Evolutionary conservation across 2,329 filamentous ascomycete genomes (phyloP), one percentile per base, ranked within the genome.

Genomic region (Trichoderma cornu-damae): DNA sequence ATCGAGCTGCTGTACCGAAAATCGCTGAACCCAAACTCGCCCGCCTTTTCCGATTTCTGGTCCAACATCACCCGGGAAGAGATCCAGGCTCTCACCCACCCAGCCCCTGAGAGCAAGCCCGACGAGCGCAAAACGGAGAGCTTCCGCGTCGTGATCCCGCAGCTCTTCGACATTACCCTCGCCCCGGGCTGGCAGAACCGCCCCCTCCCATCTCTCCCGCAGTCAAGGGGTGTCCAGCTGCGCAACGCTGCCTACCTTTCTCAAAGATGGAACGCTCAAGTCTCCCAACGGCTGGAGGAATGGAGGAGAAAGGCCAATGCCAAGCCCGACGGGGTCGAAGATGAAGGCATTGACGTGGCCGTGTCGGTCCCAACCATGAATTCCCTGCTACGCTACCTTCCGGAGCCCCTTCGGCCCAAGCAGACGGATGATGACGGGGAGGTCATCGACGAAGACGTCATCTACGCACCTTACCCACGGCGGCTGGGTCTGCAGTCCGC

Each of bases 191-290:
- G 81, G 77, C 66, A 72, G 6, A 69, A 69, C 8, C 74, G 81
- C 2, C 73, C 74, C 0, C 53, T 64, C 2, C 74, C 79, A 1
- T 72, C 77, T 1, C 61, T 58, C 12, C 78, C 78, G 9, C 78
- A 80, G 62, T 75, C 70, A 12, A 72, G 72, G 35, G 72, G 76
- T 2, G 79, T 82, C 61, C 77, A 84, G 61, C 70, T 81, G 63
- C 79, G 78, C 58, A 83, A 82, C 59, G 79, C 80, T 2, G 75
- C 76, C 1, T 73, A 75, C 48, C 65, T 85, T 38, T 79, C 79
- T 1, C 65, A 65, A 7, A 68, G 71, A 11, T 84, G 81, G 81
- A 81, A 84, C 61, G 62, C 68, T 4, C 62, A 68, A 35, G 59
- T 83, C 3, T 67, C 71, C n/a, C 67, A 67, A 6, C 67, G 68